Base-by-base conservation (phyloP, 768 basidiomycete genomes). In the Dioszegia hungarica region DNA sequence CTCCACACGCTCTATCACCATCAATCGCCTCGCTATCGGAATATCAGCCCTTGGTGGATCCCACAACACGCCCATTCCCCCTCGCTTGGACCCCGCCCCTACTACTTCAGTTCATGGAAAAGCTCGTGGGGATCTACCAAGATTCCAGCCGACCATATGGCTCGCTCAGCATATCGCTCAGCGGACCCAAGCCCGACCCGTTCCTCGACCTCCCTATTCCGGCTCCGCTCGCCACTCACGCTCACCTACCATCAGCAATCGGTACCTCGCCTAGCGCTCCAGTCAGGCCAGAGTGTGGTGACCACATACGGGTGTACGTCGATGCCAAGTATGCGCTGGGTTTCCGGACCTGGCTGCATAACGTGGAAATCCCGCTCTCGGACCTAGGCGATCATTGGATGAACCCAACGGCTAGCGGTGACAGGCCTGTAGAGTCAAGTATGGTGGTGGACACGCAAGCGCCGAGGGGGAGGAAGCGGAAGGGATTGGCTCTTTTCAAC, bases 161-260 rank as follows among this genome's bases (percentile, higher is more conserved):
- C 66, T 14, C 22, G 6, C 20, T 71, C 3, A 47, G 49, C 5
- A 56, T 67, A 14, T 54, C 57, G 2, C 55, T 71, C 10, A 60
- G 64, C 5, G 67, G 67, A 12, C 60, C 72, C 0, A 68, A 73
- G 53, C 72, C 72, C 10, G 72, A 73, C 54, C 68, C 72, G 22
- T 73, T 59, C 55, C 8, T 71, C 29, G 61, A 56, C 31, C 39
- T 68, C 6, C 56, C 29, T 17, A 17, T 46, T 19, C 51, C 59
- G 5, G 22, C 31, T n/a, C 40, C 46, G 2, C 52, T 59, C 9
- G 51, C 40, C 3, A 10, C 12, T 17, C 61, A 62, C 53, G 33
- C n/a, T 10, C 31, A 52, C 28, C 6, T n/a, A 14, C 31, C 22
- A 40, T 15, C 11, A 27, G 12, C 40, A 12, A 9, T 24, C 17